Evolutionary conservation across 176 grass and related monocot genomes (phyloP), one percentile per base, ranked within the genome.

Genomic region (Musa acuminata): DNA sequence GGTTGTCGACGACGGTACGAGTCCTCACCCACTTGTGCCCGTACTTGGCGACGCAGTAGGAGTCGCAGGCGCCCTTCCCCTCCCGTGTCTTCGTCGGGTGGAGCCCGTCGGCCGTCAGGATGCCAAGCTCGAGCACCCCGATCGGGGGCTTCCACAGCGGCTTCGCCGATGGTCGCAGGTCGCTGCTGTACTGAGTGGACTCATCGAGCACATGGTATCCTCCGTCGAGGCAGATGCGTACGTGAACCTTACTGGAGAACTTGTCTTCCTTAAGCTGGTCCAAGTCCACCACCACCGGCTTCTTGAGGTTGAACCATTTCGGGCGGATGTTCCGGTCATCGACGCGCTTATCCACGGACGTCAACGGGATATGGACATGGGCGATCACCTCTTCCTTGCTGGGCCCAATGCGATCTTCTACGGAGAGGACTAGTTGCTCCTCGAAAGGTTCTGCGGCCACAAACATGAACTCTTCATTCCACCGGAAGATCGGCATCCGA

Each of bases 41-140:
- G 73, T 97, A 97, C 82, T 90, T 97, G 64, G 93, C 93, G 74
- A 97, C 93, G 80, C 93, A 97, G 71, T 90, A 97, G 62, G 93
- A 77, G 67, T 97, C 90, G 23, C 93, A 97, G 13, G 87, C 80
- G 11, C 85, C 87, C 20, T 77, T 76, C 14, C 83, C 77, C 2
- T 87, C 69, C 64, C 77, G 86, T 1, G 89, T 96, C 78, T 90
- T 96, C 27, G 72, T 93, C 54, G 90, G 87, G 11, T 74, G 81
- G 17, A 97, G 85, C 52, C 52, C 52, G 52, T 25, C 52, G 72
- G 52, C 72, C 13, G 13, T 73, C 17, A 73, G 23, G 52, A 73
- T 57, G 13, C 72, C 72, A 17, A 73, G 72, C 72, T 73, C 72
- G 51, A 73, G 52, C 22, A 73, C 1, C 8, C 72, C 72, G 72